Evolutionary conservation across 768 basidiomycete genomes (phyloP).

Genomic region (Heimioporus sp.): DNA sequence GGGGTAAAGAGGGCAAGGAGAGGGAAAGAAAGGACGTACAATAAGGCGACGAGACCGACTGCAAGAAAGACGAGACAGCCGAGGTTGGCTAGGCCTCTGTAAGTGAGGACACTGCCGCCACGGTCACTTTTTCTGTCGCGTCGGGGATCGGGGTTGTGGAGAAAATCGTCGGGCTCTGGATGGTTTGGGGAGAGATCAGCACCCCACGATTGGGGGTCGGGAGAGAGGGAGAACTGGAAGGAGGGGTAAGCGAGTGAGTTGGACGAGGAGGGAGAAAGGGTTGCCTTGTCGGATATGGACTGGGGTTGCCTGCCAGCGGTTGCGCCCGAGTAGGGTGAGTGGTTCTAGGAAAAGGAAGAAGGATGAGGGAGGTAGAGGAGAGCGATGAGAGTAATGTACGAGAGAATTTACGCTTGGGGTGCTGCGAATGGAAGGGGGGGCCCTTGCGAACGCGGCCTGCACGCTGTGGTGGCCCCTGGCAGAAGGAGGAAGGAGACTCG

Average conservation of each 20-base stretch:
- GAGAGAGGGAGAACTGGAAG: constrained; percentile 65
- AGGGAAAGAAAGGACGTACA: constrained; percentile 40
- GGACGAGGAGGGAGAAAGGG: constrained; percentile 1
- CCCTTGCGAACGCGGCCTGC: constrained; percentile 44
- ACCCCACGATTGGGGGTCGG: constrained; percentile 73
- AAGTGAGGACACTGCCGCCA: constrained; percentile 60
- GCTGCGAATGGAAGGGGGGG: constrained; percentile 36
- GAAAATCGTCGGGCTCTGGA: constrained; percentile 62
- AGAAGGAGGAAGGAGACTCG: constrained; percentile 47
- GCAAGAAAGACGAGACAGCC: constrained; percentile 62
- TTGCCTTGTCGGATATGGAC: constrained; percentile 62
- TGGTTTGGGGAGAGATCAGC: constrained; percentile 57
- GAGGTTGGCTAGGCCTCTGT: constrained; percentile 68
- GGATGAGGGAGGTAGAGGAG: not conserved
- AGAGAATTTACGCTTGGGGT: constrained; percentile 40
- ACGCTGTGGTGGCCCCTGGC: constrained; percentile 30
- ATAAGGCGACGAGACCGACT: constrained; percentile 52
- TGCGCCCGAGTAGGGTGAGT: constrained; percentile 39
- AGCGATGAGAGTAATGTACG: constrained; percentile 30
- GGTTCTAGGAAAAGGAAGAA: constrained; percentile 26
- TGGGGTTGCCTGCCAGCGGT: constrained; percentile 30
- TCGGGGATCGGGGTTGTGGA: constrained; percentile 72
- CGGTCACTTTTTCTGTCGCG: constrained; percentile 56
- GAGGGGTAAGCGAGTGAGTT: not conserved
- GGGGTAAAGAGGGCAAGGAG: not conserved